phyloP scores from a whole-genome alignment of 106 monocot species.

The Allium fistulosum region DNA sequence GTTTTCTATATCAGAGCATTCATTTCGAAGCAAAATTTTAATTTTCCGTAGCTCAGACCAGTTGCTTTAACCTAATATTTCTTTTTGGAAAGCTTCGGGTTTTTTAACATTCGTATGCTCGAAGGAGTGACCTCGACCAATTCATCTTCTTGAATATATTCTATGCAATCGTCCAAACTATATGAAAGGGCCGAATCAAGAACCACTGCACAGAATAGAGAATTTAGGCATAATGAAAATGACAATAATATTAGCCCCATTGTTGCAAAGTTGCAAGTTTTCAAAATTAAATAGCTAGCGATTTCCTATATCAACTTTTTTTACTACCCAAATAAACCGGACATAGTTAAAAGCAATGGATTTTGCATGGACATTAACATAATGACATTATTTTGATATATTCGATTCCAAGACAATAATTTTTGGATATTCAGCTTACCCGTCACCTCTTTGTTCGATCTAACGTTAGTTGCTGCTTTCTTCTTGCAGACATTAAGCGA shows the following conservation, averaged over 20 bases:
- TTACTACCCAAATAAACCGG: background rate
- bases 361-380: background rate
- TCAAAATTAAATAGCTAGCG: too few relatives aligned
- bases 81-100: constrained; percentile 66
- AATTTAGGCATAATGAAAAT: too few relatives aligned
- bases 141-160: constrained; percentile 98
- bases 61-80: constrained; percentile 12
- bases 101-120: constrained; percentile 92
- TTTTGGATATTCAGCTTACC: constrained; percentile 24
- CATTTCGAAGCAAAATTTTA: background rate
- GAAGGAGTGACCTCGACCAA: constrained; percentile 82
- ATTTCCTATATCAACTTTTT: background rate
- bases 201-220: constrained; percentile 61
- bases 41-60: background rate
- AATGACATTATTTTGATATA: too few relatives aligned
- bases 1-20: background rate
- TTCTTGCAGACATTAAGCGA: constrained; percentile 97
- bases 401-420: too few relatives aligned
- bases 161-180: constrained; percentile 97
- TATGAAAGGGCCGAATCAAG: constrained; percentile 71
- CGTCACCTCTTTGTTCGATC: constrained; percentile 93
- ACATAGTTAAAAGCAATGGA: background rate
- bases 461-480: constrained; percentile 94
- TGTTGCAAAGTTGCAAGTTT: too few relatives aligned
- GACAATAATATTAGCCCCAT: too few relatives aligned